These are phyloP conservation scores for Globisporangium paddicum DNA, from an alignment of 352 stramenopile genomes.

Conservation along the genomic window DNA sequence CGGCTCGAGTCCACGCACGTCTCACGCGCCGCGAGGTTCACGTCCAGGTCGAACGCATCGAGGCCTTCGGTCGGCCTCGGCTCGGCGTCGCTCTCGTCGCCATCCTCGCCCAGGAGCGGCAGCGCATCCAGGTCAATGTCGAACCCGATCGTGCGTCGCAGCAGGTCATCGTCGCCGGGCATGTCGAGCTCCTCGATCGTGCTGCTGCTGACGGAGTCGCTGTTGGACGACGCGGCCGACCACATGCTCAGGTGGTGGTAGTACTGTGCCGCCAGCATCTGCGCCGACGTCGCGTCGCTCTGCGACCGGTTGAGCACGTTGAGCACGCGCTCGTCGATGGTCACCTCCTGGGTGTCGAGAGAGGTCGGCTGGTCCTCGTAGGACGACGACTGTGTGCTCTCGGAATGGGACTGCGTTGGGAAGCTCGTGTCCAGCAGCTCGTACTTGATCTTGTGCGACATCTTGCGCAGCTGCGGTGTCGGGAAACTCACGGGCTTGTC, in stretches of 20 bases:
- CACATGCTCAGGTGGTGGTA: not conserved
- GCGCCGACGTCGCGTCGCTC: not conserved
- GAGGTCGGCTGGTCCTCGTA: not conserved
- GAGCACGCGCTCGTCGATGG: conserved; percentile 1
- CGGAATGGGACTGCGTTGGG: not conserved
- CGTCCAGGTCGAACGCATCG: not conserved
- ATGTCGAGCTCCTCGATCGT: not conserved
- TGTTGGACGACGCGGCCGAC: not conserved
- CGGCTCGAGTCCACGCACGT: not conserved
- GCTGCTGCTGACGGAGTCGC: not conserved
- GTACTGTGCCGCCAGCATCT: not conserved
- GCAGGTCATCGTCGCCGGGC: not conserved
- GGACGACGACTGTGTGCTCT: not conserved
- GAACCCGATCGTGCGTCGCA: conserved; percentile 2
- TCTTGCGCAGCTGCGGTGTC: conserved; percentile 1
- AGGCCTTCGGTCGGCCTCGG: not conserved
- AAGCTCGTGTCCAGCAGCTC: not conserved
- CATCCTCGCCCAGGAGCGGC: not conserved
- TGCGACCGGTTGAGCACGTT: not conserved
- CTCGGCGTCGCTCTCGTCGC: not conserved
- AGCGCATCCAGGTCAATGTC: conserved; percentile 3
- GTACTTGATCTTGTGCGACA: conserved; percentile 5
- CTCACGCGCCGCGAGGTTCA: not conserved
- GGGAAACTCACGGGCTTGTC: not conserved
- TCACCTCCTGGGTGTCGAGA: not conserved